Evolutionary conservation across 2,329 filamentous ascomycete genomes (phyloP), one percentile per base, ranked within the genome.

Genomic region (Aspergillus sp.): DNA sequence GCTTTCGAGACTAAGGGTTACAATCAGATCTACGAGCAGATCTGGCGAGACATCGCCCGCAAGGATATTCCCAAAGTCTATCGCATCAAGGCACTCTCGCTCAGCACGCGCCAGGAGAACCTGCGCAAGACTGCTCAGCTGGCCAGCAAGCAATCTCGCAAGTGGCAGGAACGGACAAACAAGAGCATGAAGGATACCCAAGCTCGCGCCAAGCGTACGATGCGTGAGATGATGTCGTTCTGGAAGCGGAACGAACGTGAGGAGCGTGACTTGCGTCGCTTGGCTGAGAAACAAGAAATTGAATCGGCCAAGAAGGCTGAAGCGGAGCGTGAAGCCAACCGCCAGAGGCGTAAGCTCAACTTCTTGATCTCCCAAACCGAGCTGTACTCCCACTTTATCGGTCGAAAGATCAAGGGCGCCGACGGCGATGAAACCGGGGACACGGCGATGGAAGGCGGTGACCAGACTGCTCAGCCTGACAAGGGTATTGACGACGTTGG

Each of bases 161-260:
- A 96, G 71, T 99, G 95, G 95, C 96, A 99, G 76, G 86, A 96
- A 61, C 90, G 92, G 47, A 99, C 95, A 56, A 99, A 99, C 82
- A 98, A 99, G 84, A 96, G 93, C 72, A 95, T 91, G 75, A 99
- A 99, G 77, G 95, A 99, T 76, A 90, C 96, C 4, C 95, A 98
- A 74, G 95, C 95, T 47, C 88, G 95, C 52, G 95, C 95, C 59
- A 99, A 99, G 83, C 90, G 95, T 67, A 94, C 94, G 60, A 99
- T 99, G 95, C 88, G 95, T 73, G 95, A 99, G 78, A 99, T 99
- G 95, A 95, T 97, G 85, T 88, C 91, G 59, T 99, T 98, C 84
- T 99, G 95, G 95, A 98, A 98, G 79, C 90, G 94, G 58, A 99
- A 99, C 75, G 95, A 99, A 77, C 90, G 94, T 55, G 95, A 99